These are phyloP conservation scores for Myxozyma vanderwaltii DNA, from an alignment of 805 yeast genomes.

Conservation along the genomic window DNA sequence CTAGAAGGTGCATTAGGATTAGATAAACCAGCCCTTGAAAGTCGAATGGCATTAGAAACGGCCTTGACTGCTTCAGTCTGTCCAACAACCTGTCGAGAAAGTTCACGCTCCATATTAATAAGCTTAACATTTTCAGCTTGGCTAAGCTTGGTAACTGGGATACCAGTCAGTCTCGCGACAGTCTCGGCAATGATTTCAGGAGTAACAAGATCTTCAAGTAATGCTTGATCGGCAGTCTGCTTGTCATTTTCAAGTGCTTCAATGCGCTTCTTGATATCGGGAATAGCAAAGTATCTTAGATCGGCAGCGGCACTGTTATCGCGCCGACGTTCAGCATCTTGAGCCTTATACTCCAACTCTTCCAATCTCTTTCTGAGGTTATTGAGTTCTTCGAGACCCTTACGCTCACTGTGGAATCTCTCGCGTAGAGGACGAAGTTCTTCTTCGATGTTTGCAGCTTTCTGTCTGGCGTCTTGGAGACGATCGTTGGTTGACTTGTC, in stretches of 20 bases:
- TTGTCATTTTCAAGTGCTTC: slow-evolving; percentile 76
- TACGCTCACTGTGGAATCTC: slow-evolving; percentile 80
- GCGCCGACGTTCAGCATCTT: slow-evolving; percentile 95
- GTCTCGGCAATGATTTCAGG: slow-evolving; percentile 94
- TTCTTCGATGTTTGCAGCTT: slow-evolving; percentile 81
- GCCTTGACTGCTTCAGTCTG: slow-evolving; percentile 95
- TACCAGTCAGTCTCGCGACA: slow-evolving; percentile 94
- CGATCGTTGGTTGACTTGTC: slow-evolving; percentile 82
- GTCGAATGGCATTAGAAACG: slow-evolving; percentile 90
- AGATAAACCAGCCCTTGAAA: slow-evolving; percentile 90
- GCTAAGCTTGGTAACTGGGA: slow-evolving; percentile 90
- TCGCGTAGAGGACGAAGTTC: slow-evolving; percentile 82
- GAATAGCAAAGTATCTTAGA: slow-evolving; percentile 94
- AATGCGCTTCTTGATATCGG: slow-evolving; percentile 80
- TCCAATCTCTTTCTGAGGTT: slow-evolving; percentile 85
- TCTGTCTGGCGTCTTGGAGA: slow-evolving; percentile 72
- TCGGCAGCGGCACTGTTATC: slow-evolving; percentile 96
- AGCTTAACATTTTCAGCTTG: slow-evolving; percentile 94
- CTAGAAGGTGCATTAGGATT: slow-evolving; percentile 92
- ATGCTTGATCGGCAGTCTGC: slow-evolving; percentile 60
- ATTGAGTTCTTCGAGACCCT: slow-evolving; percentile 88
- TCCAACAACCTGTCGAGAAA: slow-evolving; percentile 85
- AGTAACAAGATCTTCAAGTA: slow-evolving; percentile 89
- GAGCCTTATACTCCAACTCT: slow-evolving; percentile 88
- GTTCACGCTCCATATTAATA: slow-evolving; percentile 89